A percentile compares a stretch with the other conserved stretches of the same genome.
These are phyloP conservation scores for Quercus tomentella DNA, from an alignment of 331 rosid genomes.

Conservation along the genomic window DNA sequence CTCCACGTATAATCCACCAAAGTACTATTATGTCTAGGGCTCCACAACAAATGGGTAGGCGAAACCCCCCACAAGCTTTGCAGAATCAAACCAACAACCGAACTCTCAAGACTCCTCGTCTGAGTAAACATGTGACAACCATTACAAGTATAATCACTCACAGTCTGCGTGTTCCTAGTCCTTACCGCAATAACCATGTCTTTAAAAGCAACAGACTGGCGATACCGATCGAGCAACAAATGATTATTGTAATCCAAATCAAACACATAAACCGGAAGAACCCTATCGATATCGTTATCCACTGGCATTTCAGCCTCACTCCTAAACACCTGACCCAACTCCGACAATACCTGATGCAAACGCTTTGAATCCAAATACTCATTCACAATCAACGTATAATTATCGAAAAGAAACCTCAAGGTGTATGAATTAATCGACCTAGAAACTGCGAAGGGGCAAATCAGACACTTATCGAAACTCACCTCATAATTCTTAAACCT, in stretches of 20 bases:
- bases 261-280: slow-evolving; percentile 84
- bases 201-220: slow-evolving; percentile 83
- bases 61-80: slow-evolving; percentile 99
- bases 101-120: slow-evolving; percentile 76
- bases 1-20: slow-evolving; percentile 97
- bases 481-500: slow-evolving; percentile 51
- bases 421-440: slow-evolving; percentile 74
- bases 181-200: slow-evolving; percentile 97
- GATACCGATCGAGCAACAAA: slow-evolving; percentile 78
- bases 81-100: slow-evolving; percentile 82
- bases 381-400: slow-evolving; percentile 85
- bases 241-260: slow-evolving; percentile 57
- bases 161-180: slow-evolving; percentile 80
- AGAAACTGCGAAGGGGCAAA: slow-evolving; percentile 75
- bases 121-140: slow-evolving; percentile 74
- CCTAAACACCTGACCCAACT: slow-evolving; percentile 66
- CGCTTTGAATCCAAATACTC: slow-evolving; percentile 94
- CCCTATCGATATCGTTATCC: slow-evolving; percentile 68
- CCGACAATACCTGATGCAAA: slow-evolving; percentile 75
- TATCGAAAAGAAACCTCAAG: slow-evolving; percentile 82
- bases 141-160: slow-evolving; percentile 92
- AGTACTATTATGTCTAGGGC: slow-evolving; percentile 78
- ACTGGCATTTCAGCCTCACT: slow-evolving; percentile 52
- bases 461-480: slow-evolving; percentile 40
- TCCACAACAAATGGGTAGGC: slow-evolving; percentile 86